These are phyloP conservation scores for Fallopia convolvulus DNA, from an alignment of 148 eudicot genomes.

Conservation along the genomic window DNA sequence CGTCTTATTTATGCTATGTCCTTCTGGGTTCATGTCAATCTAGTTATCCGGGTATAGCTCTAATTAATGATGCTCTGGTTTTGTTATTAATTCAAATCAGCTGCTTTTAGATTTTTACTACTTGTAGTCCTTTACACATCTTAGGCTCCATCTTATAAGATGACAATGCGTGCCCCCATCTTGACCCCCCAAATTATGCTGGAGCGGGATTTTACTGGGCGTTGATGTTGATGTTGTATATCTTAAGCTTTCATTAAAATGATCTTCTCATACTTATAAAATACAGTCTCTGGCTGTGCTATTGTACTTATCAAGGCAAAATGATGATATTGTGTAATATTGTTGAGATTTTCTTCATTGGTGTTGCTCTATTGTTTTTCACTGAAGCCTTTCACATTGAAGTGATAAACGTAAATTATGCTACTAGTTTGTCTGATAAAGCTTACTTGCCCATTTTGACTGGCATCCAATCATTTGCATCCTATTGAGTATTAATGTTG, in stretches of 20 bases:
- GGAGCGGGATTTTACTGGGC: too few species aligned
- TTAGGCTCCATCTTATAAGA: background rate
- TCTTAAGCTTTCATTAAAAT: background rate
- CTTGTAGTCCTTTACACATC: background rate
- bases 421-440: background rate
- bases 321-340: background rate
- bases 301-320: background rate
- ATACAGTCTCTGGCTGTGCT: background rate
- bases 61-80: background rate
- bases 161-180: too few species aligned
- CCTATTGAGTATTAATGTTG: background rate
- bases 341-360: background rate
- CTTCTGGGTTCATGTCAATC: background rate
- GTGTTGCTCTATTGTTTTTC: background rate
- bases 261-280: background rate
- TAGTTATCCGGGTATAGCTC: too few species aligned
- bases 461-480: constrained; percentile 3
- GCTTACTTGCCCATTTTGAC: background rate
- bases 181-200: too few species aligned
- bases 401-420: background rate
- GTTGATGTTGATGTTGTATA: too few species aligned
- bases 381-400: background rate
- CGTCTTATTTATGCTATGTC: background rate
- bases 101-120: background rate
- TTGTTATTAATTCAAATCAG: background rate